A percentile compares a stretch with the other conserved stretches of the same genome.
phyloP scores from a whole-genome alignment of 176 grass and related monocot genomes.

The Eremochloa ophiuroides region DNA sequence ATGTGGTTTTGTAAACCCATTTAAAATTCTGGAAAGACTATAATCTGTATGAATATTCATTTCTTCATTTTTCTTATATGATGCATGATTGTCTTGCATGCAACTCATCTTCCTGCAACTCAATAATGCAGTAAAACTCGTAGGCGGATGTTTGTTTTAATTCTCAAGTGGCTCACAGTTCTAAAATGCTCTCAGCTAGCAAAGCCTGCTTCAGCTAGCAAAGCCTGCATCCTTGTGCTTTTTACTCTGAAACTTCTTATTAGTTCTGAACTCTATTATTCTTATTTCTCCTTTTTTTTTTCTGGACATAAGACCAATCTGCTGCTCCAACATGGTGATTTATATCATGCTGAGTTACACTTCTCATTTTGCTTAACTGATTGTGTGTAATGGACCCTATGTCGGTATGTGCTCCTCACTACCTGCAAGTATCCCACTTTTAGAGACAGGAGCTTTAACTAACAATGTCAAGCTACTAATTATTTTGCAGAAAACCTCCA shows the following conservation, averaged over 20 bases:
- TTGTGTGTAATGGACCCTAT: not conserved
- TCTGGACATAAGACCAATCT: not conserved
- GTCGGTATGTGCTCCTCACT: too few relatives aligned
- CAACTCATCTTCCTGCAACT: not conserved
- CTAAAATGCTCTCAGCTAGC: not conserved
- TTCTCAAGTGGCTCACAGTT: not conserved
- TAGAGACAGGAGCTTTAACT: not conserved
- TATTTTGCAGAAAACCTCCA: not conserved
- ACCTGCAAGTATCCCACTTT: not conserved
- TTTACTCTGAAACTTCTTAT: not conserved
- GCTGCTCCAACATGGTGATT: not conserved
- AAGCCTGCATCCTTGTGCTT: not conserved
- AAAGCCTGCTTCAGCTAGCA: not conserved
- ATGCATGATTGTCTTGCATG: not conserved
- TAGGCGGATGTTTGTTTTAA: not conserved
- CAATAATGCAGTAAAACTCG: not conserved
- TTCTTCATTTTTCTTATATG: not conserved
- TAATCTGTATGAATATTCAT: not conserved
- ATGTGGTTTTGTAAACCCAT: not conserved
- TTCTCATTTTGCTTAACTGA: not conserved
- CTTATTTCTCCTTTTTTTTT: not conserved
- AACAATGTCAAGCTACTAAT: not conserved
- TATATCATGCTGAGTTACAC: not conserved
- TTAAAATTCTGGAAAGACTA: not conserved
- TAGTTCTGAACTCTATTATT: not conserved